Percentiles rank a stretch among this genome's conserved stretches.
Evolutionary conservation across 306 rosid species (phyloP).

Genomic region (Crataegus laevigata): DNA sequence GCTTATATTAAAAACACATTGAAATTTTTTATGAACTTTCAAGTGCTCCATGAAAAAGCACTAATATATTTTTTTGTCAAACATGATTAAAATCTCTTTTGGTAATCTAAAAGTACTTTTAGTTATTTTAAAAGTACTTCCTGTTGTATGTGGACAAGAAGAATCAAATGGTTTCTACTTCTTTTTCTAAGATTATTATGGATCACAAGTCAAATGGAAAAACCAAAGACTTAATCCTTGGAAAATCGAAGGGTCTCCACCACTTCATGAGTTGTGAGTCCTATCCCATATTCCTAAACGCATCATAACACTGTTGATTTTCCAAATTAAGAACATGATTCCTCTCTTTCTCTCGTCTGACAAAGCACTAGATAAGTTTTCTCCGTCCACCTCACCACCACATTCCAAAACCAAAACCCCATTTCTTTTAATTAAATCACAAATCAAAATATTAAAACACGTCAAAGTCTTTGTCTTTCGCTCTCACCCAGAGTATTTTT

Average conservation of each 20-base stretch:
- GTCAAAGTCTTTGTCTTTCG: neutral
- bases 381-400: neutral
- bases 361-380: neutral
- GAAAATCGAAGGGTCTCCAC: neutral
- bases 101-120: fast-evolving
- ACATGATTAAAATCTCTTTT: no score
- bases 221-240: neutral
- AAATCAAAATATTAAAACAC: neutral
- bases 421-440: neutral
- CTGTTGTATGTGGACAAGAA: no score
- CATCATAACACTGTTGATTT: no score
- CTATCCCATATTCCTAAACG: neutral
- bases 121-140: no score
- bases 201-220: neutral
- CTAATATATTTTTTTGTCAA: no score
- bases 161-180: neutral
- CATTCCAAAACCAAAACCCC: neutral
- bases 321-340: neutral
- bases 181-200: no score
- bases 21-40: no score
- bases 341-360: neutral
- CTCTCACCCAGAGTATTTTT: no score
- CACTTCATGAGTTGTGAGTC: neutral
- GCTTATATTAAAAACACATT: no score
- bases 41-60: no score